Base-by-base conservation (phyloP, 2,329 filamentous ascomycete genomes). In the Thelonectria blattea region DNA sequence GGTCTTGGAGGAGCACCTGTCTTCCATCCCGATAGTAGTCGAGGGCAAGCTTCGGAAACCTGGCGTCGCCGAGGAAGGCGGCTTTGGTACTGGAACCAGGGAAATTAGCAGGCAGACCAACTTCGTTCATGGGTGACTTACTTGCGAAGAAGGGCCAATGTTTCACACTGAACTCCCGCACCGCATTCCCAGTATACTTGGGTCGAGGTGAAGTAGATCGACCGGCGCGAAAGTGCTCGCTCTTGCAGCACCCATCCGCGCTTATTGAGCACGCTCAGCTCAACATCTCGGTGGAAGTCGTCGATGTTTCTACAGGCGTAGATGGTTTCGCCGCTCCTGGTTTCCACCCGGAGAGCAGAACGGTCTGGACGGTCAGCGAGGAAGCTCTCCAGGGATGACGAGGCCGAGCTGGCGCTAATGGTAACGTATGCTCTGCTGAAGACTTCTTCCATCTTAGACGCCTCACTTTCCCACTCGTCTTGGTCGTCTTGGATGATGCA, bases 181-280 rank as follows among this genome's bases (percentile, higher is more conserved):
- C 52, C 52, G 20, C 52, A 55, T 12, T 55, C 52, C 42, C 42
- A 55, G 24, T 55, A 55, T 8, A 48, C 52, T 27, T 55, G 52
- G 12, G 18, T 48, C 2, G 42, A 27, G 17, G 52, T 55, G 12
- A 27, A 55, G 17, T 39, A 30, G 7, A 55, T 55, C 9, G 52
- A 39, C 27, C 52, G 52, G 2, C 52, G 42, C 2, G 52, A 47
- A 10, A 55, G 11, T 14, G 52, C 52, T 39, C 52, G n/a, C 11
- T 55, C 52, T 30, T 55, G 52, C 5, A 55, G 20, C 8, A 48
- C 43, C 52, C 52, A 55, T 8, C 52, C 52, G 11, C 52, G 42
- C 3, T 37, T 39, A 11, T 47, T 55, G 8, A 55, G 30, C 12
- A 15, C 18, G 3, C 30, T 15, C 2, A 24, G 42, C 10, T 55